A percentile compares a stretch with the other conserved stretches of the same genome.
Conservation (phyloP, 1,284 basidiomycete species). For the Fomitopsis betulina region DNA sequence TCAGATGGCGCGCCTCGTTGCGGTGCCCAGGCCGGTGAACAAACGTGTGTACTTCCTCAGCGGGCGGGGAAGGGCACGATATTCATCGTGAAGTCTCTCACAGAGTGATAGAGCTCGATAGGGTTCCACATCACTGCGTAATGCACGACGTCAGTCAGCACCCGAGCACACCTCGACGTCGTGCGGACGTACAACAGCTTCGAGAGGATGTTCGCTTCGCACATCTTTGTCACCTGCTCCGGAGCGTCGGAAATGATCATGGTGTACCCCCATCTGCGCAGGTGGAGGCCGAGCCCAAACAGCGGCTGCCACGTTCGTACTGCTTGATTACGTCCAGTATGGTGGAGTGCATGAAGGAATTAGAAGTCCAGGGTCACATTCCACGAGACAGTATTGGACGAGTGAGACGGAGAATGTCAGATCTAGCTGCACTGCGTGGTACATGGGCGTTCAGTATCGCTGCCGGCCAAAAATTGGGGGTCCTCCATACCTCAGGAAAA, state of each 20-base stretch:
- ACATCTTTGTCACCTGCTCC: conserved; percentile 33
- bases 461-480: neutral
- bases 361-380: conserved; percentile 57
- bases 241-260: conserved; percentile 31
- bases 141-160: conserved; percentile 6
- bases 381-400: conserved; percentile 62
- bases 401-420: conserved; percentile 56
- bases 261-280: conserved; percentile 48
- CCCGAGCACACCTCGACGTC: neutral
- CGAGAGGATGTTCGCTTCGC: conserved; percentile 48
- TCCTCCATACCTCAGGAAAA: conserved; percentile 48
- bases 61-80: conserved; percentile 52
- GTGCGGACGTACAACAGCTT: conserved; percentile 35
- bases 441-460: neutral
- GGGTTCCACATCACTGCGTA: conserved; percentile 69
- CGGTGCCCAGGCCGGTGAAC: conserved; percentile 31
- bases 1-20: neutral
- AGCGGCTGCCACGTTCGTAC: conserved; percentile 62
- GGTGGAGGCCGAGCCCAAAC: conserved; percentile 70
- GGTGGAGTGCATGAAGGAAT: conserved; percentile 63
- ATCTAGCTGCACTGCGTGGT: conserved; percentile 42
- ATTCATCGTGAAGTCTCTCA: conserved; percentile 67
- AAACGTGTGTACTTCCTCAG: conserved; percentile 55
- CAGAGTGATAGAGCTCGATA: conserved; percentile 66
- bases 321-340: conserved; percentile 65